Evolutionary conservation across 768 basidiomycete species (phyloP).

Genomic region (Amanita rimosa): DNA sequence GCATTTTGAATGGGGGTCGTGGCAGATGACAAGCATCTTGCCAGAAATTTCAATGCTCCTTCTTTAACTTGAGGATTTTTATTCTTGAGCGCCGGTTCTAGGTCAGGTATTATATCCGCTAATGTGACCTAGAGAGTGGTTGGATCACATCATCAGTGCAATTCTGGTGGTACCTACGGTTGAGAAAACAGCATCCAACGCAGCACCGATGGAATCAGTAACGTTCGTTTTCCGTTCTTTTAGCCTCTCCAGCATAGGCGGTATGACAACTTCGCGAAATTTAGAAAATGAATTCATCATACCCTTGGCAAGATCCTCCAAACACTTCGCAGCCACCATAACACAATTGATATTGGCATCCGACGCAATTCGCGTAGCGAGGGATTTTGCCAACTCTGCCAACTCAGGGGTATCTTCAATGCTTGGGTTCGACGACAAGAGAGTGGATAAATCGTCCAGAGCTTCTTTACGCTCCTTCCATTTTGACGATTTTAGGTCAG

Average conservation of each 20-base stretch:
- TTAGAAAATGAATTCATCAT: slow-evolving; percentile 64
- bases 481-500: slow-evolving; percentile 76
- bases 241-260: slow-evolving; percentile 74
- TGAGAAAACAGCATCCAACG: slow-evolving; percentile 80
- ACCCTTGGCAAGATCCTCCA: slow-evolving; percentile 81
- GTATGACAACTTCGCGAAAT: slow-evolving; percentile 61
- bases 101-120: slow-evolving; percentile 73
- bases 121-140: slow-evolving; percentile 50
- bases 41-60: slow-evolving; percentile 80
- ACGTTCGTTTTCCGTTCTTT: slow-evolving; percentile 93
- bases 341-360: slow-evolving; percentile 97
- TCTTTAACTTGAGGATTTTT: slow-evolving; percentile 98
- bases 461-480: slow-evolving; percentile 98
- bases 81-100: slow-evolving; percentile 62
- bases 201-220: slow-evolving; percentile 77
- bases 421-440: slow-evolving; percentile 58
- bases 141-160: slow-evolving; percentile 7
- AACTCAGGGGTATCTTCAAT: slow-evolving; percentile 77
- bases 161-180: slow-evolving; percentile 41
- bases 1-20: slow-evolving; percentile 55
- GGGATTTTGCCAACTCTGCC: slow-evolving; percentile 59
- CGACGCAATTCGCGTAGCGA: slow-evolving; percentile 71
- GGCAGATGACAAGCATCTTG: slow-evolving; percentile 65
- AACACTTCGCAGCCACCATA: slow-evolving; percentile 71
- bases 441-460: slow-evolving; percentile 67